Base-by-base conservation (phyloP, 2,329 filamentous ascomycete genomes). In the Diaporthe capsici region DNA sequence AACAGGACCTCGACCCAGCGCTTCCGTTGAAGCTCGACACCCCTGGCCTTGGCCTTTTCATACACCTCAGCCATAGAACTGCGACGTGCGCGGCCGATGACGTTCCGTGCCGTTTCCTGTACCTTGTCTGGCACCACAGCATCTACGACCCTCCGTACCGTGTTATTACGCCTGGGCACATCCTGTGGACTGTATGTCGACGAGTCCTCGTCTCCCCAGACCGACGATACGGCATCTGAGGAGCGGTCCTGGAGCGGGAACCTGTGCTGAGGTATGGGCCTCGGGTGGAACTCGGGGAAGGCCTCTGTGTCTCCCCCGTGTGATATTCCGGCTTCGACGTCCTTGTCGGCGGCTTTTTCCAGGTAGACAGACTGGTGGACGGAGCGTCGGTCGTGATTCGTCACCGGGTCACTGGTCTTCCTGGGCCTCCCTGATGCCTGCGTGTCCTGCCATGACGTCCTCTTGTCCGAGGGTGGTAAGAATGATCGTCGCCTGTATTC, bases 1-100 rank as follows among this genome's bases (percentile, higher is more conserved):
- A 79, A 79, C 22, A 78, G 31, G 22, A 79, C 55, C 74, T 78
- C 77, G 8, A 76, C 77, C 78, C 78, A 79, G 5, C 77, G 77
- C 58, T 77, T 76, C 17, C 78, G 78, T 39, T 79, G 75, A 13
- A 79, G 44, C 61, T 79, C 74, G 25, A 65, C 25, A 13, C 77
- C 76, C 42, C 75, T 73, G 22, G 51, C 34, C 75, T 78, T 78
- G 44, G 78, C 77, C 65, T 78, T 78, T 51, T 78, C 77, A 53
- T 79, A 79, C 4, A 74, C 60, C 42, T 78, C 76, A 37, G 49
- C 55, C 42, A 79, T 73, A 4, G 71, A 55, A 25, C 51, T 73
- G 13, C 49, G 58, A 4, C 71, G 58, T 13, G 71, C 71, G 8
- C 47, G 60, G 17, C 47, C 51, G 37, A 73, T 65, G 34, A 73